Conservation (phyloP, 78 protist genomes). For the Isochrysis galbana region DNA sequence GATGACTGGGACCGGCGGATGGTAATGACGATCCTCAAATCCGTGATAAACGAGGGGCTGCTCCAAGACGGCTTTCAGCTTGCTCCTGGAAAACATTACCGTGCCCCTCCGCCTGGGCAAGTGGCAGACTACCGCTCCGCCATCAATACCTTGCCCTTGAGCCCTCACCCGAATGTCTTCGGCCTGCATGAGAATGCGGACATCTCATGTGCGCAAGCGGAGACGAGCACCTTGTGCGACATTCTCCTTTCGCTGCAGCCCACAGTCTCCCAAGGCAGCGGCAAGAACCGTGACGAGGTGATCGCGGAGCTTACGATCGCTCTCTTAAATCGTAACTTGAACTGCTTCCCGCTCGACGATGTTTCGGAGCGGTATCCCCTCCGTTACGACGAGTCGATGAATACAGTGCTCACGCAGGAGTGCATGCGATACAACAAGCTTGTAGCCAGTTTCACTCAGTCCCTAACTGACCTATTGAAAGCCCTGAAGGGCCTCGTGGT, state of each 20-base stretch:
- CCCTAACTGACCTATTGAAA: slow-evolving; percentile 49
- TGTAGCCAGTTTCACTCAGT: neutral
- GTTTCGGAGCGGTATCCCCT: slow-evolving; percentile 44
- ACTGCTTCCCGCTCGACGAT: slow-evolving; percentile 39
- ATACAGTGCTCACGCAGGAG: slow-evolving; percentile 80
- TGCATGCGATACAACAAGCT: slow-evolving; percentile 68
- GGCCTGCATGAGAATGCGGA: slow-evolving; percentile 88
- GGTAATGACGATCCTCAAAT: slow-evolving; percentile 23
- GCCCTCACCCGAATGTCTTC: slow-evolving; percentile 73
- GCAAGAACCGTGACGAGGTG: slow-evolving; percentile 20
- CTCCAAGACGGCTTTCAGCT: neutral
- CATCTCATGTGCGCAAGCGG: slow-evolving; percentile 66
- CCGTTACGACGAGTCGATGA: slow-evolving; percentile 64
- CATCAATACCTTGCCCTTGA: slow-evolving; percentile 44
- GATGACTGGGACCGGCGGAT: slow-evolving; percentile 74
- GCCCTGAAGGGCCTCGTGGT: slow-evolving; percentile 77
- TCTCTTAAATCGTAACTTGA: slow-evolving; percentile 7
- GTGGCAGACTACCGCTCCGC: neutral
- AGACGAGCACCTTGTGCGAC: slow-evolving; percentile 51
- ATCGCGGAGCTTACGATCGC: slow-evolving; percentile 1
- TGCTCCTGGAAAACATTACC: slow-evolving; percentile 50
- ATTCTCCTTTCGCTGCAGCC: slow-evolving; percentile 66
- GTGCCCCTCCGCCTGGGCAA: neutral
- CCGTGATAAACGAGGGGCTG: neutral
- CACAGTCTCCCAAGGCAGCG: slow-evolving; percentile 19